These are phyloP conservation scores for Aphanocladium album DNA, from an alignment of 2,329 filamentous ascomycete genomes.

Conservation along the genomic window DNA sequence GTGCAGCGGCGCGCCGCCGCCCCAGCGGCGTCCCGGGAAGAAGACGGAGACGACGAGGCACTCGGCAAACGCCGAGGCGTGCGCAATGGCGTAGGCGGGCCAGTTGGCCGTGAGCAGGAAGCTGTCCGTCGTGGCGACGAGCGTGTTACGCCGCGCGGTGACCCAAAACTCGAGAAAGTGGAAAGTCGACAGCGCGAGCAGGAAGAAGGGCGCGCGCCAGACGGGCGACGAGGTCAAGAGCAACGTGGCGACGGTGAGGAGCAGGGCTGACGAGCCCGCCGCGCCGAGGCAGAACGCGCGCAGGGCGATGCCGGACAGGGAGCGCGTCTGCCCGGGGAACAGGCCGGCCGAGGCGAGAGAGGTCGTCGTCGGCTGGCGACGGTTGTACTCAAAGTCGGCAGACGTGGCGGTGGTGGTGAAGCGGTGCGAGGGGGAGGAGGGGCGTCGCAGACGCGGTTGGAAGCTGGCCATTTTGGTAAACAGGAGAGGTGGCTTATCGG, in stretches of 20 bases:
- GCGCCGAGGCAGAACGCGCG: slow-evolving; percentile 52
- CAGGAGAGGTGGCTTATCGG: background rate
- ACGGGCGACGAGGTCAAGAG: slow-evolving; percentile 39
- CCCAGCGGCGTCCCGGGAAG: slow-evolving; percentile 46
- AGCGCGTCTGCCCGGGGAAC: slow-evolving; percentile 45
- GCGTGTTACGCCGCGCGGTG: slow-evolving; percentile 78
- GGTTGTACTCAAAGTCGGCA: background rate
- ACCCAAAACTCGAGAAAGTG: slow-evolving; percentile 97
- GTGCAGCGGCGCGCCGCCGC: slow-evolving; percentile 25
- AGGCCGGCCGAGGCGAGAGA: slow-evolving; percentile 20
- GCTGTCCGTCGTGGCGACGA: slow-evolving; percentile 63
- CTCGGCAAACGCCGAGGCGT: slow-evolving; percentile 69
- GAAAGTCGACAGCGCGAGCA: slow-evolving; percentile 67
- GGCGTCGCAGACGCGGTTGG: background rate
- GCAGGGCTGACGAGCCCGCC: slow-evolving; percentile 33
- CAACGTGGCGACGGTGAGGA: slow-evolving; percentile 28
- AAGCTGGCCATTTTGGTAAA: background rate
- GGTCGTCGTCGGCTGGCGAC: slow-evolving; percentile 20
- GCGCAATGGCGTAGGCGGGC: slow-evolving; percentile 75
- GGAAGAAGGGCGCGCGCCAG: slow-evolving; percentile 64
- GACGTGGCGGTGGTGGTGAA: too few species aligned
- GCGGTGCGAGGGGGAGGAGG: background rate
- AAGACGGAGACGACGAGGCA: slow-evolving; percentile 57
- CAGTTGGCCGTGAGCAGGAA: slow-evolving; percentile 87
- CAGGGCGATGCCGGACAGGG: slow-evolving; percentile 54